Evolutionary conservation across 2,329 filamentous ascomycete genomes (phyloP).

Genomic region (Kalaharituber pfeilii): DNA sequence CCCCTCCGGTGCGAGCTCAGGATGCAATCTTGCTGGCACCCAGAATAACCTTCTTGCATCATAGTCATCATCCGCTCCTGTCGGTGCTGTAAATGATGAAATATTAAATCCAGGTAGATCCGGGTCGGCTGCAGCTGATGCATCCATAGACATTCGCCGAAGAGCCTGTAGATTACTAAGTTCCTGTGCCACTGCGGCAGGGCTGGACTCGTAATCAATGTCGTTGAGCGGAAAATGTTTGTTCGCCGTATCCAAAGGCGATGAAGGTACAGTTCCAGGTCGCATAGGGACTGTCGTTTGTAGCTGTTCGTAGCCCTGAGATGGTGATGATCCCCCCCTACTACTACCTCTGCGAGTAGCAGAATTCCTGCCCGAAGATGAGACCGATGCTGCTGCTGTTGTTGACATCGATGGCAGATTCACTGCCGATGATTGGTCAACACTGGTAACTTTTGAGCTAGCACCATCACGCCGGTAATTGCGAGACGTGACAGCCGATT

Average conservation of each 20-base stretch:
- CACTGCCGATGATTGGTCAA: background rate
- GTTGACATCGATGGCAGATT: background rate
- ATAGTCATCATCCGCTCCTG: conserved; percentile 60
- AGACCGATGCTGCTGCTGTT: background rate
- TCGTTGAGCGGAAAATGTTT: conserved; percentile 59
- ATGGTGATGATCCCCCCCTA: background rate
- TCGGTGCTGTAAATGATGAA: conserved; percentile 54
- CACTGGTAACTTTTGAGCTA: background rate
- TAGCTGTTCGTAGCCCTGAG: background rate
- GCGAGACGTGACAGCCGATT: background rate
- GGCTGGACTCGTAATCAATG: conserved; percentile 76
- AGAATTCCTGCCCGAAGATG: background rate
- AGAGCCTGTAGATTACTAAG: conserved; percentile 82
- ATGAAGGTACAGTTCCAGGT: background rate
- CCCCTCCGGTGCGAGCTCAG: conserved; percentile 83
- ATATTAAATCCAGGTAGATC: conserved; percentile 59
- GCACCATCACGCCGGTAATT: background rate
- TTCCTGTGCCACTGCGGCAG: conserved; percentile 78
- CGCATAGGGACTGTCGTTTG: background rate
- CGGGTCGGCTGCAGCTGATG: conserved; percentile 48
- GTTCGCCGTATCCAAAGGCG: conserved; percentile 32
- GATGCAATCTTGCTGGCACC: conserved; percentile 88
- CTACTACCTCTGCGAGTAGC: conserved; percentile 5
- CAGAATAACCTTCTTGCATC: conserved; percentile 81
- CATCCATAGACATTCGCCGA: conserved; percentile 87